Evolutionary conservation across 2,329 filamentous ascomycete species (phyloP).

Genomic region (Ophiostoma novo-ulmi): DNA sequence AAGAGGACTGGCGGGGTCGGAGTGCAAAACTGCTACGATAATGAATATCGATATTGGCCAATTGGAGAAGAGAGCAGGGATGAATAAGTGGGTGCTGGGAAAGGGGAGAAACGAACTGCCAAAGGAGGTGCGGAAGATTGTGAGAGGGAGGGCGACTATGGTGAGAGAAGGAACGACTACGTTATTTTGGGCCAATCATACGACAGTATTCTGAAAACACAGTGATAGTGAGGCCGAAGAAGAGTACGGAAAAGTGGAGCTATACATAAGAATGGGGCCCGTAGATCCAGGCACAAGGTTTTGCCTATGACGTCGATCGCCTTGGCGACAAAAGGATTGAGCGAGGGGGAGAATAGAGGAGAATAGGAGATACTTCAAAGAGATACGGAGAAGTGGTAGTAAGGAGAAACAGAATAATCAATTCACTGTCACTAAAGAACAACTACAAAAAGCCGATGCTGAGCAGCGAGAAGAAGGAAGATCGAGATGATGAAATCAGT

Average conservation of each 20-base stretch:
- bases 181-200: background rate
- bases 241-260: background rate
- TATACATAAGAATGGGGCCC: background rate
- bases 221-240: constrained; percentile 13
- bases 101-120: constrained; percentile 1
- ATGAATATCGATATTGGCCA: background rate
- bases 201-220: background rate
- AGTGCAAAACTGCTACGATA: background rate
- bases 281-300: constrained; percentile 13
- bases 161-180: background rate
- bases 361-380: background rate
- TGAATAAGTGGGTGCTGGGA: constrained; percentile 1
- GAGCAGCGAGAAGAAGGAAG: background rate
- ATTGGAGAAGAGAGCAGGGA: background rate
- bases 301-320: constrained; percentile 1
- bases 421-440: background rate
- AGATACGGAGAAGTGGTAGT: background rate
- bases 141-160: background rate
- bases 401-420: background rate
- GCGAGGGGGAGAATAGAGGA: background rate
- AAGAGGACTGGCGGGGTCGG: background rate
- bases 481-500: constrained; percentile 6
- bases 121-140: background rate
- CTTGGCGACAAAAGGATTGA: background rate
- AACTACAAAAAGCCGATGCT: background rate